Conservation (phyloP, 495 filamentous ascomycete genomes). For the Bryoglossum gracile region DNA sequence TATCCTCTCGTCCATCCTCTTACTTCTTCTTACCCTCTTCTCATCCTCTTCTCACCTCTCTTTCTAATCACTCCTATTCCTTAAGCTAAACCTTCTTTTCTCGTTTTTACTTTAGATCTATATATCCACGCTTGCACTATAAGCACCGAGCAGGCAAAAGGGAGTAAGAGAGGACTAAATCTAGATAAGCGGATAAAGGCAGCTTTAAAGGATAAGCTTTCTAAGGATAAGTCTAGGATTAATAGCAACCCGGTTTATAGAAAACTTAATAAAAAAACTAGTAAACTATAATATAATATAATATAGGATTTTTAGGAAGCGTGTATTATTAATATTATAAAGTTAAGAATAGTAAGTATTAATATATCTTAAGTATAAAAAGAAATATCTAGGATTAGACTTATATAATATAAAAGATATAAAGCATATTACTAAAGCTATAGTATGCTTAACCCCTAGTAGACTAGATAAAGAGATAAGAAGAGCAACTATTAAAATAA, state of each 20-base stretch:
- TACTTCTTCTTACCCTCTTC: neutral
- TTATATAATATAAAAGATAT: slow-evolving; percentile 14
- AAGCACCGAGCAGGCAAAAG: slow-evolving; percentile 5
- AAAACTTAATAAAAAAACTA: slow-evolving; percentile 14
- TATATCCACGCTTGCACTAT: slow-evolving; percentile 4
- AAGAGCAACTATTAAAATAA: slow-evolving; percentile 9
- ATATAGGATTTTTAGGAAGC: slow-evolving; percentile 15
- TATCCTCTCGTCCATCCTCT: neutral
- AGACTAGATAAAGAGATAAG: slow-evolving; percentile 13
- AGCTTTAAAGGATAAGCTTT: slow-evolving; percentile 2
- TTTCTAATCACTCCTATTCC: neutral
- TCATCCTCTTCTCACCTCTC: neutral
- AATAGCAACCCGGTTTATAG: slow-evolving; percentile 8
- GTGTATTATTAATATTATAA: slow-evolving; percentile 8
- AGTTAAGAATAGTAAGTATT: slow-evolving; percentile 10
- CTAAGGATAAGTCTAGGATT: slow-evolving; percentile 7
- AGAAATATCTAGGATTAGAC: slow-evolving; percentile 2
- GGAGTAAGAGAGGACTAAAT: slow-evolving; percentile 5
- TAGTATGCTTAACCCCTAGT: slow-evolving; percentile 1
- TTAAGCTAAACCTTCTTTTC: slow-evolving; percentile 1
- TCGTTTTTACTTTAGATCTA: slow-evolving; percentile 5
- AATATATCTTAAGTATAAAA: slow-evolving; percentile 8
- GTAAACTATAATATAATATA: slow-evolving; percentile 2
- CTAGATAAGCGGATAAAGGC: slow-evolving; percentile 6
- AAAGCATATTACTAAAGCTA: slow-evolving; percentile 12